Base-by-base conservation (phyloP, 805 yeast species). In the Monosporozyma aerobia region DNA sequence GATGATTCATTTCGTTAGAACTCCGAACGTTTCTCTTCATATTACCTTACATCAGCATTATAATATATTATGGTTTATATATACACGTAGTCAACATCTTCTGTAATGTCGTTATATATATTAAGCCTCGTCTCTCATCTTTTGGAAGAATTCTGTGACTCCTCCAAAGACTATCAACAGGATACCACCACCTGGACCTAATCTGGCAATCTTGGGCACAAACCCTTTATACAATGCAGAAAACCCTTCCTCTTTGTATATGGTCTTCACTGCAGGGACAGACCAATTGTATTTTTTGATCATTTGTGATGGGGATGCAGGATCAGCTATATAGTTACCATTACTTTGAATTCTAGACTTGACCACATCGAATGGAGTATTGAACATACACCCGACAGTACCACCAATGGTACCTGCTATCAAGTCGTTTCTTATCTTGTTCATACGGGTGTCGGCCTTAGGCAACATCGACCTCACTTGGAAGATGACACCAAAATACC, bases 121-220 rank as follows among this genome's bases (percentile, higher is more conserved):
- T 35, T 35, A 5, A 11, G 16, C 10, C 30, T 22, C 37, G 14
- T 49, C 51, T 41, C 58, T 51, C 55, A 53, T 49, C 32, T 54
- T 72, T 75, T 90, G 81, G 78, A 94, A 94, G 75, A 89, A 88
- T 69, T 90, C 97, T 95, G 90, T 90, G 58, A 90, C 82, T 25
- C 89, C 77, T 45, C 97, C 89, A 78, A 90, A 94, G n/a, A 94
- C 99, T 48, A 94, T 98, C 69, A 94, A 78, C 65, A 94, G 75
- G 60, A 94, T 90, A 76, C 99, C 99, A 70, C 99, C 99, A 66
- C 99, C 99, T 56, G 99, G 99, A 48, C 98, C 99, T 60, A 94
- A 78, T 79, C 99, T 84, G 67, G 94, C 77, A 11, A 94, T 97
- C 77, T 94, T 94, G 60, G 99, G 99, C 58, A 90, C 68, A 80